A percentile compares a stretch with the other conserved stretches of the same genome.
Conservation (phyloP, 2,329 filamentous ascomycete species). For the Beauveria varroae region DNA sequence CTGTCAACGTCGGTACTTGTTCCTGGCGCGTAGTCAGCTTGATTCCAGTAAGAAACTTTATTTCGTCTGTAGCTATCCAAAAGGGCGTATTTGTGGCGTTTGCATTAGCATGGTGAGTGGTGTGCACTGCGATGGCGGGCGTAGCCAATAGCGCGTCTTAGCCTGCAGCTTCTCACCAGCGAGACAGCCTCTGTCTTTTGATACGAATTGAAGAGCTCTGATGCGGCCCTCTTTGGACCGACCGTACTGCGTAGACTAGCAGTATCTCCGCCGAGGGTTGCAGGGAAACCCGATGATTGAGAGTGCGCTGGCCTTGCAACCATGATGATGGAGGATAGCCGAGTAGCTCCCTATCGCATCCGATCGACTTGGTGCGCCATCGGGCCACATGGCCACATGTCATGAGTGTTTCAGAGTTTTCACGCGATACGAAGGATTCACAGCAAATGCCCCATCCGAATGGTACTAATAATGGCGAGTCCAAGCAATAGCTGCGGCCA, state of each 20-base stretch:
- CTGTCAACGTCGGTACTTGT: conserved; percentile 1
- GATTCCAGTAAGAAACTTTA: not conserved
- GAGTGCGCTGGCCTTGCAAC: not conserved
- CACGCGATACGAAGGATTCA: not conserved
- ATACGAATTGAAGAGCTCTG: not conserved
- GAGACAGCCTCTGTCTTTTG: not conserved
- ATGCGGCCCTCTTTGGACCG: not conserved
- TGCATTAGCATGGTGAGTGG: not conserved
- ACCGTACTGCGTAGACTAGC: not conserved
- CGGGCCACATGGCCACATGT: not conserved
- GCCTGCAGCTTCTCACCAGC: not conserved
- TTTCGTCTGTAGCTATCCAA: not conserved
- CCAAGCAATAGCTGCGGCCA: not conserved
- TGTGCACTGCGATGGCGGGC: not conserved
- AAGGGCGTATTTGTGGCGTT: not conserved
- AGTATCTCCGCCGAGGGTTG: not conserved
- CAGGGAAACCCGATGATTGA: not conserved
- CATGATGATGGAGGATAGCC: not conserved
- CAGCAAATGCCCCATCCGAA: not conserved
- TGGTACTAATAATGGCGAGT: not conserved
- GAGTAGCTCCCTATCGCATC: not conserved
- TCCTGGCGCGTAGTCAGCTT: not conserved
- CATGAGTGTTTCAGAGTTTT: conserved; percentile 1
- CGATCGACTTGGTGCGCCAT: not conserved
- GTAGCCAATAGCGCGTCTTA: not conserved